Evolutionary conservation across 768 basidiomycete genomes (phyloP).

Genomic region (Hemileccinum impolitum): DNA sequence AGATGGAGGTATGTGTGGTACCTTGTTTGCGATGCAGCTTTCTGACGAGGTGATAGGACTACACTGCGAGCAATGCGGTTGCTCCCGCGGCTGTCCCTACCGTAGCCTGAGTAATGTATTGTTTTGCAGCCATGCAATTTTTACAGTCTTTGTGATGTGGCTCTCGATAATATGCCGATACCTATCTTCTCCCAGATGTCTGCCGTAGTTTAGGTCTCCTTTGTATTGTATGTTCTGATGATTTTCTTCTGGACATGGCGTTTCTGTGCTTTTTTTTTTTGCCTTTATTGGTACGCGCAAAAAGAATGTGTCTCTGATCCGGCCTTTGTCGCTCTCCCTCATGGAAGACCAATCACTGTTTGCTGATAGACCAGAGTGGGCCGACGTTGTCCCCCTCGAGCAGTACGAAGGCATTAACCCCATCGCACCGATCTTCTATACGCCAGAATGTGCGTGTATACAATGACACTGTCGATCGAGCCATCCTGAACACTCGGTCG

Average conservation of each 20-base stretch:
- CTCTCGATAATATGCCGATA: constrained; percentile 20
- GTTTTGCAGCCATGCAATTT: constrained; percentile 8
- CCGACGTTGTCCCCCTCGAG: constrained; percentile 70
- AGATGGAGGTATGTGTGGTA: constrained; percentile 80
- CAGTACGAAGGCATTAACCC: constrained; percentile 80
- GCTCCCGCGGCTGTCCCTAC: constrained; percentile 49
- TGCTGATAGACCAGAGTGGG: constrained; percentile 69
- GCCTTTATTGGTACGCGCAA: too few relatives aligned
- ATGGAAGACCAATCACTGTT: constrained; percentile 39
- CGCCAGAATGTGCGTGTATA: constrained; percentile 69
- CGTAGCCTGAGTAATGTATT: constrained; percentile 21
- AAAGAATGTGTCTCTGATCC: too few relatives aligned
- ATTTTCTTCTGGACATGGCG: constrained; percentile 5
- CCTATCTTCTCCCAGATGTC: constrained; percentile 13
- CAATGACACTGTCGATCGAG: neutral
- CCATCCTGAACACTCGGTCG: constrained; percentile 5
- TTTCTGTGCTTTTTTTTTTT: neutral
- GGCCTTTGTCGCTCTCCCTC: neutral
- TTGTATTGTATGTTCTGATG: constrained; percentile 22
- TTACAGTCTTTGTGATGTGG: constrained; percentile 7
- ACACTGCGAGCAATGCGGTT: constrained; percentile 51
- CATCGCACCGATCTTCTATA: constrained; percentile 91
- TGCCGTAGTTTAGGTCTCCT: constrained; percentile 18
- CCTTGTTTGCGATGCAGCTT: neutral
- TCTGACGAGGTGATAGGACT: constrained; percentile 47